Percentiles rank a stretch among this genome's conserved stretches.
Conservation (phyloP, 768 basidiomycete genomes). For the Mycena pura region DNA sequence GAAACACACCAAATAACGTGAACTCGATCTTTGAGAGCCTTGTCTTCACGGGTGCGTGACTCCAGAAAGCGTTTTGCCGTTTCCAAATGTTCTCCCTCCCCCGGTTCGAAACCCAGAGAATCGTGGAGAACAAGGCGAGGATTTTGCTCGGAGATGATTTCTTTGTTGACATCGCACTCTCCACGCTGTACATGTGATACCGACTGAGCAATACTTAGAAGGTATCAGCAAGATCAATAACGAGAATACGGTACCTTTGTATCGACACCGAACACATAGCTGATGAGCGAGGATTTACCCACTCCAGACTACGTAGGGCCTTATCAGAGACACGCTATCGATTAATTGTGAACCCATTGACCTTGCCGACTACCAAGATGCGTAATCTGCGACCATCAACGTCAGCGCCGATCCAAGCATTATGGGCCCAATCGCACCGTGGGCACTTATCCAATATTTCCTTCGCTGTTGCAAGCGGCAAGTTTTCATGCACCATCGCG, state of each 20-base stretch:
- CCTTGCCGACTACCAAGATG: constrained; percentile 3
- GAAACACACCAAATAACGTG: constrained; percentile 2
- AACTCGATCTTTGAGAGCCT: constrained; percentile 3
- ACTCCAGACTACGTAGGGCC: not conserved
- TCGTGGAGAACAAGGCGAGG: constrained; percentile 4
- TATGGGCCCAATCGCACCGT: not conserved
- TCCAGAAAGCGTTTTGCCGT: constrained; percentile 3
- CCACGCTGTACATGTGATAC: constrained; percentile 1
- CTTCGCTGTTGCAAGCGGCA: not conserved
- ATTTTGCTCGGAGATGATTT: constrained; percentile 3
- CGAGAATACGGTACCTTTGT: not conserved
- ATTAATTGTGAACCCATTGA: not conserved
- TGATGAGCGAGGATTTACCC: constrained; percentile 8
- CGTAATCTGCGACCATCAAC: not conserved
- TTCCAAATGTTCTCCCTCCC: not conserved
- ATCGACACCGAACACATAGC: constrained; percentile 6
- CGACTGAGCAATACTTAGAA: not conserved
- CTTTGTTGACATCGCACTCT: not conserved
- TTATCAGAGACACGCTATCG: not conserved
- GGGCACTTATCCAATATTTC: constrained; percentile 5
- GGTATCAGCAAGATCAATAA: not conserved
- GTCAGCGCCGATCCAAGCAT: not conserved
- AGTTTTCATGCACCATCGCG: no score
- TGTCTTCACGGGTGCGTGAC: not conserved
- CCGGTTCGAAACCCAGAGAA: constrained; percentile 13